These are phyloP conservation scores for Barnettozyma pratensis DNA, from an alignment of 805 yeast species.

Conservation along the genomic window DNA sequence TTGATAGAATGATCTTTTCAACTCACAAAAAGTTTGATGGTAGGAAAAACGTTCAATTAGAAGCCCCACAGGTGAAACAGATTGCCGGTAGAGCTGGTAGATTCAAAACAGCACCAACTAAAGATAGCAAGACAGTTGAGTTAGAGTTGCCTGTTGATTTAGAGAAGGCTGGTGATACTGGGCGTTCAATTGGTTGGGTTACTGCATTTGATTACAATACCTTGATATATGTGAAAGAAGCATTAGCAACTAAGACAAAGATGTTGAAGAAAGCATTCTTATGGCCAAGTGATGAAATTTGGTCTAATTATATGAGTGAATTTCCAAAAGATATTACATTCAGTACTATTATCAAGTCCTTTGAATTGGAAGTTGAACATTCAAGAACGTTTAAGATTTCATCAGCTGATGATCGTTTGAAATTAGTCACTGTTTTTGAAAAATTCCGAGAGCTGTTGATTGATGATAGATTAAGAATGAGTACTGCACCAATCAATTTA, in stretches of 20 bases:
- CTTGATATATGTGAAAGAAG: conserved; percentile 38
- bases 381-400: conserved; percentile 31
- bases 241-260: conserved; percentile 46
- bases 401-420: conserved; percentile 31
- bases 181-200: conserved; percentile 41
- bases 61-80: conserved; percentile 74
- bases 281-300: conserved; percentile 78
- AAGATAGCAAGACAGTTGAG: background rate
- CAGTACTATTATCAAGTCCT: conserved; percentile 38
- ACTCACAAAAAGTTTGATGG: conserved; percentile 72
- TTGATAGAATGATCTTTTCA: conserved; percentile 74
- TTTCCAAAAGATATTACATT: conserved; percentile 48
- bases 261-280: conserved; percentile 56
- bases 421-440: conserved; percentile 37
- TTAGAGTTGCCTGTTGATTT: background rate
- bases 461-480: conserved; percentile 50
- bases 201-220: conserved; percentile 45
- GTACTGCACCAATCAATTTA: conserved; percentile 58
- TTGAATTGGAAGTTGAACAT: conserved; percentile 36
- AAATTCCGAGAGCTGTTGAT: conserved; percentile 39
- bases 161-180: conserved; percentile 1
- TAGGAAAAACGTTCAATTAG: conserved; percentile 35
- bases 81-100: conserved; percentile 97
- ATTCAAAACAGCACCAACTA: conserved; percentile 38
- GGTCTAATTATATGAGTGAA: conserved; percentile 60